Evolutionary conservation across 768 basidiomycete species (phyloP).

Genomic region (Pisolithus orientalis): DNA sequence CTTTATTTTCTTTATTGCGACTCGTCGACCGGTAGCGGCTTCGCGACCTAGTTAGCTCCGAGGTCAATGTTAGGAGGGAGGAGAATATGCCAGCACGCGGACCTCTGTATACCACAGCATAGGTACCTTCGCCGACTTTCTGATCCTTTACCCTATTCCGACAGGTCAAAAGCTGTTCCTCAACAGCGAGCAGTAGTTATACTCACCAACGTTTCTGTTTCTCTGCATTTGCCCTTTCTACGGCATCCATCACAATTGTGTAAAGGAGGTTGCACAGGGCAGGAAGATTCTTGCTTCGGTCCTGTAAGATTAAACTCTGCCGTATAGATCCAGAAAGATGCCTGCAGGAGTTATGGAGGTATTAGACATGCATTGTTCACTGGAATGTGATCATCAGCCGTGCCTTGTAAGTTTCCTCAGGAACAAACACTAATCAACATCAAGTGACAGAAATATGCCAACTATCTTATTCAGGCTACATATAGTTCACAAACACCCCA

Average conservation of each 20-base stretch:
- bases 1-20: slow-evolving; percentile 98
- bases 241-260: slow-evolving; percentile 60
- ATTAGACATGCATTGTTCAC: too few relatives aligned
- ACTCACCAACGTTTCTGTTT: slow-evolving; percentile 63
- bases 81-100: slow-evolving; percentile 10
- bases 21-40: slow-evolving; percentile 66
- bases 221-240: slow-evolving; percentile 71
- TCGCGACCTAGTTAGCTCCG: slow-evolving; percentile 52
- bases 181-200: not conserved
- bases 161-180: slow-evolving; percentile 5
- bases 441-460: too few relatives aligned
- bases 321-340: not conserved
- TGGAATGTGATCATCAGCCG: too few relatives aligned
- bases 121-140: slow-evolving; percentile 89
- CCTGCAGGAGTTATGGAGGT: not conserved
- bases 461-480: too few relatives aligned
- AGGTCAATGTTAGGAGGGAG: slow-evolving; percentile 6
- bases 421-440: too few relatives aligned
- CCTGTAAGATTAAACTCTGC: not conserved
- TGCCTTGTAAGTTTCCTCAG: too few relatives aligned
- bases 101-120: slow-evolving; percentile 95
- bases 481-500: too few relatives aligned
- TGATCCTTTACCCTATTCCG: slow-evolving; percentile 64
- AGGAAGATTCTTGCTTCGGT: not conserved
- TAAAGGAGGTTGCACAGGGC: not conserved